A percentile compares a stretch with the other conserved stretches of the same genome.
Conservation (phyloP, 2,329 filamentous ascomycete species). For the Aureobasidium sp. region DNA sequence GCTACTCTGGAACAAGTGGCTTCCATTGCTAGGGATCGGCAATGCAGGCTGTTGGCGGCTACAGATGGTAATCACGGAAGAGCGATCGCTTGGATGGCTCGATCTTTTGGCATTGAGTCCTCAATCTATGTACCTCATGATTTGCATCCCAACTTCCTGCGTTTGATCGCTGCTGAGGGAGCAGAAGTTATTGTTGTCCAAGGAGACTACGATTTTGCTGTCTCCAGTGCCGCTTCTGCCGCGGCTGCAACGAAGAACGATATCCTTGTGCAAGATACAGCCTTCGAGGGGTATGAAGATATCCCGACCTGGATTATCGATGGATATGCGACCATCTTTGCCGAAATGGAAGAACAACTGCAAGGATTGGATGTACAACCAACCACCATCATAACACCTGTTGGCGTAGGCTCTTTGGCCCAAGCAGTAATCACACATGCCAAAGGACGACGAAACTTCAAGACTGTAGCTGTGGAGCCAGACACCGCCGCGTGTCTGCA, state of each 20-base stretch:
- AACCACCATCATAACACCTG: conserved; percentile 53
- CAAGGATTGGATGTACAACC: conserved; percentile 29
- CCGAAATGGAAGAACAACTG: conserved; percentile 58
- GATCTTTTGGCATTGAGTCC: conserved; percentile 46
- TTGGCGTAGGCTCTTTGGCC: conserved; percentile 65
- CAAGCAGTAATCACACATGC: conserved; percentile 61
- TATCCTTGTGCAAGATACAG: conserved; percentile 60
- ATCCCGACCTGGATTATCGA: conserved; percentile 69
- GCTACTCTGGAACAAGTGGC: neutral
- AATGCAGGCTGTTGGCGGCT: conserved; percentile 49
- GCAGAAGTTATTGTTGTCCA: conserved; percentile 48
- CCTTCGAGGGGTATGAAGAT: conserved; percentile 57
- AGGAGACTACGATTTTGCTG: conserved; percentile 57
- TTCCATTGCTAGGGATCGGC: conserved; percentile 23
- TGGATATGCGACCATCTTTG: conserved; percentile 66
- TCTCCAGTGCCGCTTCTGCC: conserved; percentile 26
- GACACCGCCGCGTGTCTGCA: conserved; percentile 54
- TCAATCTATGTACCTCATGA: conserved; percentile 55
- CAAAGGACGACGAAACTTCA: conserved; percentile 35
- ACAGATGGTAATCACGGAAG: conserved; percentile 73
- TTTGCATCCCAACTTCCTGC: conserved; percentile 47
- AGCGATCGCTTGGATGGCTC: conserved; percentile 61
- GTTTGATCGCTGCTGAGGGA: conserved; percentile 53
- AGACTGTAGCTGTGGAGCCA: conserved; percentile 62
- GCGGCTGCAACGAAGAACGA: conserved; percentile 35